Evolutionary conservation across 768 basidiomycete species (phyloP).

Genomic region (Cytidiella melzeri): DNA sequence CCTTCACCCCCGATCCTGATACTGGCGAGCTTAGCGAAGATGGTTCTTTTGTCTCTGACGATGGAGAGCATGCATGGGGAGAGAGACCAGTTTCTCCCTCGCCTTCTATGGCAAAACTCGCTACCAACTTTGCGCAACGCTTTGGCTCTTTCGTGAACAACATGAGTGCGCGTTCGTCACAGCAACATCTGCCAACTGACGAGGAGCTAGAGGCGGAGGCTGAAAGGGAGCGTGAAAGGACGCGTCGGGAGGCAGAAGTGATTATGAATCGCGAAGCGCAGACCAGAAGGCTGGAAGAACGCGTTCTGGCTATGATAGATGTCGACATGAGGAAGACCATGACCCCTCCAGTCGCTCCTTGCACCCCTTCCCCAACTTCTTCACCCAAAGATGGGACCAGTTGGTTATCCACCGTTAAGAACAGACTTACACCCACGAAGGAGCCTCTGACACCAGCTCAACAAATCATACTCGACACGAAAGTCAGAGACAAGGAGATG

Average conservation of each 20-base stretch:
- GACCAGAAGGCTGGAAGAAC: conserved; percentile 56
- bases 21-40: conserved; percentile 39
- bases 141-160: conserved; percentile 63
- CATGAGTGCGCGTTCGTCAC: conserved; percentile 29
- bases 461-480: conserved; percentile 71
- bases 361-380: conserved; percentile 52
- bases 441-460: conserved; percentile 79
- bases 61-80: conserved; percentile 41
- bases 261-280: conserved; percentile 70
- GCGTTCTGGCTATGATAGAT: conserved; percentile 70
- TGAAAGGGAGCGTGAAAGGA: conserved; percentile 67
- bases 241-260: conserved; percentile 70
- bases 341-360: conserved; percentile 16
- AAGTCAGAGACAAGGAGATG: conserved; percentile 55
- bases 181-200: conserved; percentile 45
- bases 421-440: conserved; percentile 72
- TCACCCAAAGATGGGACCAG: conserved; percentile 55
- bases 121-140: conserved; percentile 67
- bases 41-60: conserved; percentile 24
- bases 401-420: conserved; percentile 78
- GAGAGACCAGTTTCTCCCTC: conserved; percentile 55
- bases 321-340: conserved; percentile 28
- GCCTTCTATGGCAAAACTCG: conserved; percentile 69
- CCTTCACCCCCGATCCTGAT: conserved; percentile 47
- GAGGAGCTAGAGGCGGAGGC: conserved; percentile 81